Conservation (phyloP, 495 filamentous ascomycete genomes). For the Monascus purpureus region DNA sequence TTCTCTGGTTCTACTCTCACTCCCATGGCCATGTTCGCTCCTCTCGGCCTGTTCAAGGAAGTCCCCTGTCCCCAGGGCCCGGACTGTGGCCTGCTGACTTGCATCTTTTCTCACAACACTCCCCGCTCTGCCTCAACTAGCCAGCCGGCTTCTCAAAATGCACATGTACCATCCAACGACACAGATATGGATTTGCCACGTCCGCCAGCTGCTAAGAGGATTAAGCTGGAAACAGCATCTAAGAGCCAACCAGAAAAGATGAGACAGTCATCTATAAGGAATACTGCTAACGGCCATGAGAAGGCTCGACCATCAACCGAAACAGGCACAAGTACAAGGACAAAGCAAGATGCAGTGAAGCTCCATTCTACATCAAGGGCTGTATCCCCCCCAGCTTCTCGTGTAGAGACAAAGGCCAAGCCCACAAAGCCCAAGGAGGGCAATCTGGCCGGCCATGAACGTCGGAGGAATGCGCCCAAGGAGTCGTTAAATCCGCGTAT, state of each 20-base stretch:
- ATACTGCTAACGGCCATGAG: too few relatives aligned
- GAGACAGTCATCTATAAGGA: too few relatives aligned
- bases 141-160: not conserved
- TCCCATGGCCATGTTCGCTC: constrained; percentile 44
- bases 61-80: constrained; percentile 50
- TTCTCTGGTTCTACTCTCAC: too few relatives aligned
- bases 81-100: constrained; percentile 39
- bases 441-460: constrained; percentile 9
- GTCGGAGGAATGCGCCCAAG: constrained; percentile 24
- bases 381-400: constrained; percentile 31
- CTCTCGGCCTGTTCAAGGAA: constrained; percentile 49
- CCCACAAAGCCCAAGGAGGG: not conserved
- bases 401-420: constrained; percentile 1
- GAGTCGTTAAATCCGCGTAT: constrained; percentile 68
- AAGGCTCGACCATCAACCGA: constrained; percentile 1
- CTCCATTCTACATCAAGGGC: constrained; percentile 12
- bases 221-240: constrained; percentile 2
- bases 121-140: constrained; percentile 2
- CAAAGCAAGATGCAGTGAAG: constrained; percentile 1
- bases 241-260: not conserved
- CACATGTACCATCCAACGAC: not conserved
- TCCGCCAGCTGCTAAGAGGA: constrained; percentile 3
- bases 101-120: constrained; percentile 43
- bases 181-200: not conserved
- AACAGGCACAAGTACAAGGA: not conserved